Evolutionary conservation across 371 early-diverging fungal genomes (phyloP), one percentile per base, ranked within the genome.

Genomic region (Mortierella sp.): DNA sequence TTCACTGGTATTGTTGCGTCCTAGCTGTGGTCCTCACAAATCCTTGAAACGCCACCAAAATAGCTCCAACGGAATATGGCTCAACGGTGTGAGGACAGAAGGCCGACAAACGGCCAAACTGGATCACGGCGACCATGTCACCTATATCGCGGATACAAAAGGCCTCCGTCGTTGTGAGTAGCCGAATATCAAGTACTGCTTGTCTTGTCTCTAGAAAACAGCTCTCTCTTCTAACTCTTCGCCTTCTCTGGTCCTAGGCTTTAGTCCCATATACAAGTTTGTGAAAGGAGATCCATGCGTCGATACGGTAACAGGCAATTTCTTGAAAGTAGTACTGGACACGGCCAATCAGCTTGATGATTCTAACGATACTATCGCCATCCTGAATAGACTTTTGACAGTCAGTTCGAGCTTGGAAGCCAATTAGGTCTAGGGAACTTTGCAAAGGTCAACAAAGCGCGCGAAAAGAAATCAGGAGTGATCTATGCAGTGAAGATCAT

Each of bases 61-160:
- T 57, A 91, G 91, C 77, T 80, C 83, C 4, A 91, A 92, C 60
- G 93, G 94, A 13, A 92, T 91, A 0, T 90, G 58, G 57, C 85
- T 92, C 22, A 91, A 90, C 71, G 88, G 85, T 10, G 49, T 44
- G 13, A 43, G 60, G 2, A 66, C 92, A 13, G 79, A 69, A 2
- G 60, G 61, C 2, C 79, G 78, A 48, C 58, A 81, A 28, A 83
- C 86, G 13, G 54, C 79, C 14, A 64, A 86, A 62, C 81, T 94
- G 21, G 66, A 71, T 21, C 70, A 87, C 46, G 88, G 87, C 16
- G 92, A 94, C 62, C 57, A 71, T 17, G 87, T 94, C n/a, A 86
- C 85, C 63, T 81, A 91, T 46, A 80, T 81, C n/a, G n/a, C n/a
- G n/a, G 31, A 63, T 29, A 31, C 29, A 47, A 24, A 34, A 24